phyloP scores from a whole-genome alignment of 352 stramenopile genomes.

The Pythium myriotylum region DNA sequence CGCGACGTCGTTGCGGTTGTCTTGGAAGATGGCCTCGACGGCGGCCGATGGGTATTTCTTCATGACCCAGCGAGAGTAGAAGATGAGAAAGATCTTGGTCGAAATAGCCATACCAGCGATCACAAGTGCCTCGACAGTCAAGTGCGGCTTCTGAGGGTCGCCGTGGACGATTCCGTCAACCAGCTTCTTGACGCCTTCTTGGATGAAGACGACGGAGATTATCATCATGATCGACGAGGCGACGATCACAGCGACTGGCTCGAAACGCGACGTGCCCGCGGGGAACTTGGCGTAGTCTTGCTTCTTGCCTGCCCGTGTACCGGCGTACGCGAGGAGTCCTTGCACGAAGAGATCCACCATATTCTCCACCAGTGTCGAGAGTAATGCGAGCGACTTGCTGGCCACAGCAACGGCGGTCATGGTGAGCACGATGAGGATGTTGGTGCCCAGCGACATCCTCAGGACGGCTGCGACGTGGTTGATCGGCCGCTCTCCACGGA shows the following conservation, averaged over 20 bases:
- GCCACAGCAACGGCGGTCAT: conserved; percentile 66
- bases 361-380: conserved; percentile 90
- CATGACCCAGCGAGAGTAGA: conserved; percentile 61
- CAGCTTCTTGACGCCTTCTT: conserved; percentile 53
- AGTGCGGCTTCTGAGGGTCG: conserved; percentile 77
- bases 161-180: conserved; percentile 42
- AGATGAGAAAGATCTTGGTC: conserved; percentile 67
- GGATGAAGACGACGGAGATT: conserved; percentile 79
- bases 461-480: conserved; percentile 58
- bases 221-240: conserved; percentile 92
- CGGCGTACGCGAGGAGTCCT: conserved; percentile 86
- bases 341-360: conserved; percentile 92
- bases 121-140: conserved; percentile 83
- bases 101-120: conserved; percentile 62
- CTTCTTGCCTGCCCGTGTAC: conserved; percentile 68
- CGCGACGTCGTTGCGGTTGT: conserved; percentile 94
- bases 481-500: conserved; percentile 36
- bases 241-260: conserved; percentile 92
- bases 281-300: conserved; percentile 90
- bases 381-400: conserved; percentile 87
- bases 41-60: conserved; percentile 44
- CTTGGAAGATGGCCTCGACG: conserved; percentile 69
- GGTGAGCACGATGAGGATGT: conserved; percentile 58
- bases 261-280: conserved; percentile 86
- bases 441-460: conserved; percentile 52